Conservation (phyloP, 495 filamentous ascomycete genomes). For the Podospora pseudopauciseta region DNA sequence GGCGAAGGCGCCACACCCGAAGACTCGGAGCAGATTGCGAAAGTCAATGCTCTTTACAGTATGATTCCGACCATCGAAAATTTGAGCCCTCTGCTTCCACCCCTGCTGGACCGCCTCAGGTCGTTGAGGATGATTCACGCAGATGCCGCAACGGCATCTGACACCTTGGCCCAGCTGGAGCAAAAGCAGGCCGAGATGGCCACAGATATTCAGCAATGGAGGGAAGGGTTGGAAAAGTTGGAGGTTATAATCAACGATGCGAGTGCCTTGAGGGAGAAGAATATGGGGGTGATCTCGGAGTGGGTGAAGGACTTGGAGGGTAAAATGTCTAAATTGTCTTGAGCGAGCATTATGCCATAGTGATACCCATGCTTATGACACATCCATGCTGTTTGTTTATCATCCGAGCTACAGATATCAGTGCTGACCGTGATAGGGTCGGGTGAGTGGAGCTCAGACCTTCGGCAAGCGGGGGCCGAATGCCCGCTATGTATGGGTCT, state of each 20-base stretch:
- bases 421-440: background rate
- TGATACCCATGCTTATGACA: constrained; percentile 29
- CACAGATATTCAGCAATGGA: constrained; percentile 80
- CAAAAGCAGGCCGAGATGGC: constrained; percentile 77
- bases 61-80: constrained; percentile 86
- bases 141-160: constrained; percentile 80
- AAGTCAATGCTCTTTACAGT: constrained; percentile 89
- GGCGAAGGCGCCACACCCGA: constrained; percentile 32
- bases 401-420: background rate
- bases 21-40: constrained; percentile 68
- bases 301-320: constrained; percentile 89
- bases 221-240: constrained; percentile 72
- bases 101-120: constrained; percentile 77
- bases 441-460: background rate
- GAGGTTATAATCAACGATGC: constrained; percentile 68
- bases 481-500: constrained; percentile 6
- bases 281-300: constrained; percentile 74
- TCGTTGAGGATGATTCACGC: constrained; percentile 82
- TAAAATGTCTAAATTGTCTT: constrained; percentile 58
- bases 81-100: constrained; percentile 77
- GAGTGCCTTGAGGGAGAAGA: constrained; percentile 65
- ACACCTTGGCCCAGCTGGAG: constrained; percentile 72
- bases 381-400: background rate
- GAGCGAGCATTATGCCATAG: constrained; percentile 18
- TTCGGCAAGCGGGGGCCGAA: background rate